These are phyloP conservation scores for Ophiostoma australiae DNA, from an alignment of 2,329 filamentous ascomycete species.

Conservation along the genomic window DNA sequence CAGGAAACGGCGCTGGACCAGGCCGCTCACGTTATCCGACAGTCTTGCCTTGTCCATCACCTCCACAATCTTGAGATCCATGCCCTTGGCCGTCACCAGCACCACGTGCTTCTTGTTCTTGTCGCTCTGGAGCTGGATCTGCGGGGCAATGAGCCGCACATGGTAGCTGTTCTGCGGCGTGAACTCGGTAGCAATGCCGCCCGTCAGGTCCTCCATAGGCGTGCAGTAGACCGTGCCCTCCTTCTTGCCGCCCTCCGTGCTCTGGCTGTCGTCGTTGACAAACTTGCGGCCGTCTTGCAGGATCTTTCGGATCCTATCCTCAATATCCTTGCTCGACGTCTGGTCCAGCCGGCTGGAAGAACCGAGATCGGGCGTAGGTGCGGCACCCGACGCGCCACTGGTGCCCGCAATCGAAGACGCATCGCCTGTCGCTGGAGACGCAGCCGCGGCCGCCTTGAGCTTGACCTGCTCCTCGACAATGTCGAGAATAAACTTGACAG, in stretches of 20 bases:
- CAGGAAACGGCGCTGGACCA: conserved; percentile 90
- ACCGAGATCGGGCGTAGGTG: conserved; percentile 32
- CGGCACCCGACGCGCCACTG: conserved; percentile 24
- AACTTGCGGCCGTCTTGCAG: conserved; percentile 79
- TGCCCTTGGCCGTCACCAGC: conserved; percentile 91
- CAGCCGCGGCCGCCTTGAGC: conserved; percentile 45
- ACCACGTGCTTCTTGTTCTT: conserved; percentile 97
- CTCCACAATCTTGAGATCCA: conserved; percentile 95
- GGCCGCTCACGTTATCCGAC: conserved; percentile 85
- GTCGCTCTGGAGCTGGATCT: conserved; percentile 97
- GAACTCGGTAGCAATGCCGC: conserved; percentile 82
- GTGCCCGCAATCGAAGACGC: conserved; percentile 26
- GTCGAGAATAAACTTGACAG: conserved; percentile 96
- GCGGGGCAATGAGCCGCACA: conserved; percentile 87
- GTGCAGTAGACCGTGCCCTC: conserved; percentile 34
- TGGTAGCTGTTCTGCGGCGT: conserved; percentile 91
- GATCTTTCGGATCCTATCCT: conserved; percentile 81
- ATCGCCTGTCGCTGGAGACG: not conserved
- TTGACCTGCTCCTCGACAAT: conserved; percentile 92
- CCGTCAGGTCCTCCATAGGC: conserved; percentile 58
- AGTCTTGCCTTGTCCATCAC: conserved; percentile 96
- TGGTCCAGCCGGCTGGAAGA: conserved; percentile 41
- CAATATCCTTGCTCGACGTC: conserved; percentile 60
- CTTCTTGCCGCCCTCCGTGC: conserved; percentile 22
- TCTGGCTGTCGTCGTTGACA: conserved; percentile 60